Base-by-base conservation (phyloP, 2,329 filamentous ascomycete genomes). In the Pyrenophora tritici-repentis region DNA sequence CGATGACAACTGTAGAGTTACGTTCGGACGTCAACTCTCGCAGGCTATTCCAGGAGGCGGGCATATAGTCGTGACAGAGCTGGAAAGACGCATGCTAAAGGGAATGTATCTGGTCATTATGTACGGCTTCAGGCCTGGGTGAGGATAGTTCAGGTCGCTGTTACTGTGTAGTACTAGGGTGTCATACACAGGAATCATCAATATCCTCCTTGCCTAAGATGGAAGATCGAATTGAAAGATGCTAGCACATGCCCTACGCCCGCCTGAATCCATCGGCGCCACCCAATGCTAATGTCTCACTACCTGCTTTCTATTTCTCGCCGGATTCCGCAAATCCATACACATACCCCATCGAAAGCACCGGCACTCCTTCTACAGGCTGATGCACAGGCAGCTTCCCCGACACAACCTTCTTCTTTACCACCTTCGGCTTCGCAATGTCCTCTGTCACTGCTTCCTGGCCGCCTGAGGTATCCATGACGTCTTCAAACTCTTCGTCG, bases 1-100 rank as follows among this genome's bases (percentile, higher is more conserved):
- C 51, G 91, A 85, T 6, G 68, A 80, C 51, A 91, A 96, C 67
- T 90, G 85, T 62, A 88, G 85, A 62, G 87, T 96, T 2, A 96
- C 90, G 2, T 82, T 84, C 82, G 22, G 89, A 96, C 62, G 73
- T 75, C 17, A 93, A 88, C 62, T 94, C 92, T 61, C 80, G 81
- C 53, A 63, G 68, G 5, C 68, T 96, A 7, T 96, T 96, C 66
- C 77, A 82, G 47, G 71, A 85, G 42, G 89, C 89, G 0, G 87
- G 86, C 80, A 77, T 46, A 67, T 96, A 36, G 64, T 72, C 37
- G 66, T 62, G 12, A 65, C 63, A 16, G 68, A 73, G 42, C 45
- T 67, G 43, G 69, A 73, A 45, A 82, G 80, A 32, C 89, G 89
- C 0, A 86, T 94, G 41, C 85, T 86, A 1, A 84, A 82, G 37